phyloP scores from a whole-genome alignment of 1,139 yeast genomes.

The Kodamaea derodonti region DNA sequence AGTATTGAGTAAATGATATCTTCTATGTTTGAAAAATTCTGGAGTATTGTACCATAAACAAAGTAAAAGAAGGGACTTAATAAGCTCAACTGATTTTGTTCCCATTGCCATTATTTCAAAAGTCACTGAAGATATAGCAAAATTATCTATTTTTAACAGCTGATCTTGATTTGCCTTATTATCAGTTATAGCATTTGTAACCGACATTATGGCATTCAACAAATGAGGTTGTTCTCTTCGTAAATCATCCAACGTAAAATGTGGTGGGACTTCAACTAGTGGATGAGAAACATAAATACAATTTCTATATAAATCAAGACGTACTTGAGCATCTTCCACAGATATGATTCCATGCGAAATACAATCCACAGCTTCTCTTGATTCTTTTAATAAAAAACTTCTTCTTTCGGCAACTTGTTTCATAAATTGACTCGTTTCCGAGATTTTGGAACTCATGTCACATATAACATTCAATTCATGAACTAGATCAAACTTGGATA shows the following conservation, averaged over 20 bases:
- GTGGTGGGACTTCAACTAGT: slow-evolving; percentile 47
- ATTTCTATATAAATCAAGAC: slow-evolving; percentile 42
- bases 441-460: slow-evolving; percentile 25
- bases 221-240: slow-evolving; percentile 54
- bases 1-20: slow-evolving; percentile 67
- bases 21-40: slow-evolving; percentile 73
- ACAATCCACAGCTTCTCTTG: slow-evolving; percentile 33
- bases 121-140: slow-evolving; percentile 54
- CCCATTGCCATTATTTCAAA: slow-evolving; percentile 68
- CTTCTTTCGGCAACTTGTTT: slow-evolving; percentile 38
- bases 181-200: slow-evolving; percentile 45
- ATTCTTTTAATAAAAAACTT: slow-evolving; percentile 23
- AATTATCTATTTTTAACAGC: slow-evolving; percentile 46
- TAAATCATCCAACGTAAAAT: slow-evolving; percentile 43
- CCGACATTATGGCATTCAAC: slow-evolving; percentile 62
- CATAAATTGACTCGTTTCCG: slow-evolving; percentile 37
- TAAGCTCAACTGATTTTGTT: slow-evolving; percentile 64
- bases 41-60: slow-evolving; percentile 83
- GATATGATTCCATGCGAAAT: slow-evolving; percentile 46
- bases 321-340: slow-evolving; percentile 44
- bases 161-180: slow-evolving; percentile 29
- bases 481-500: slow-evolving; percentile 31
- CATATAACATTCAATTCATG: slow-evolving; percentile 34
- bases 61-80: slow-evolving; percentile 58
- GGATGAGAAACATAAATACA: slow-evolving; percentile 46